Evolutionary conservation across 805 yeast genomes (phyloP).

Genomic region (Myxozyma vanderwaltii): DNA sequence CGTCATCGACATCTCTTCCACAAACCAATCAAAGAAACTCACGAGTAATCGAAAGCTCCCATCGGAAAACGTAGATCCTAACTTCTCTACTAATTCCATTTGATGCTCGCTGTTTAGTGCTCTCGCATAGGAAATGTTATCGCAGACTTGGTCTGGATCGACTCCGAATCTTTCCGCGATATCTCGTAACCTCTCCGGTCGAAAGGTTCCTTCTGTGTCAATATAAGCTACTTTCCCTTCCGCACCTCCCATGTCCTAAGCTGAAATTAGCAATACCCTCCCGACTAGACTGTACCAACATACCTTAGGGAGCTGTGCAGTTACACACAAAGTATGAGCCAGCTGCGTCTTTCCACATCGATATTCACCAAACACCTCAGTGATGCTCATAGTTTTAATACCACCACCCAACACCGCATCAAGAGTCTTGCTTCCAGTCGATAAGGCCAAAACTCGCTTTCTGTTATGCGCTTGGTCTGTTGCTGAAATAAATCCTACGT

Average conservation of each 20-base stretch:
- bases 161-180: constrained; percentile 71
- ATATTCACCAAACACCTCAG: constrained; percentile 80
- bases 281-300: not conserved
- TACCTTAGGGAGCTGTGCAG: constrained; percentile 59
- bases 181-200: constrained; percentile 66
- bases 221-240: constrained; percentile 79
- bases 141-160: constrained; percentile 59
- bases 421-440: constrained; percentile 72
- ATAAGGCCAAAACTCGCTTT: constrained; percentile 61
- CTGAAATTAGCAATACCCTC: not conserved
- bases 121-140: constrained; percentile 72
- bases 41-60: constrained; percentile 64
- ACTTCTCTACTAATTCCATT: constrained; percentile 66
- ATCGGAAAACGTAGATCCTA: constrained; percentile 67
- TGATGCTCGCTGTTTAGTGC: constrained; percentile 81
- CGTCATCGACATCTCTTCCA: no score
- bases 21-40: no score
- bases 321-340: constrained; percentile 76
- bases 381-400: constrained; percentile 71
- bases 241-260: constrained; percentile 62
- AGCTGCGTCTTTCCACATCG: constrained; percentile 82
- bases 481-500: constrained; percentile 74
- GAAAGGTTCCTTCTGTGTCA: constrained; percentile 80
- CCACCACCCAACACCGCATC: constrained; percentile 76
- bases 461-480: constrained; percentile 66